Percentiles rank a stretch among this genome's conserved stretches.
These are phyloP conservation scores for Ilex paraguariensis DNA, from an alignment of 305 asterid species.

Conservation along the genomic window DNA sequence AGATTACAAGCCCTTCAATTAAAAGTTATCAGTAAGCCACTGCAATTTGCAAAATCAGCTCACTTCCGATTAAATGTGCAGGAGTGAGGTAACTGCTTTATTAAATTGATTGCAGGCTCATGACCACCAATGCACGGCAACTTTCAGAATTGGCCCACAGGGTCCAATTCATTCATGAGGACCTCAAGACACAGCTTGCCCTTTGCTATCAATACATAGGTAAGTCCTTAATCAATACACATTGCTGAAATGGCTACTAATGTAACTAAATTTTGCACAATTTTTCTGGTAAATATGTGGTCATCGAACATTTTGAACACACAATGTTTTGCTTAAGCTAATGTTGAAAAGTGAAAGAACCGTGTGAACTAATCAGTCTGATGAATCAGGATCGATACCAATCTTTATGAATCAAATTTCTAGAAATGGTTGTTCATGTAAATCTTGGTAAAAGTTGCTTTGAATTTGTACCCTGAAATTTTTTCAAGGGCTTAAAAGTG, in stretches of 20 bases:
- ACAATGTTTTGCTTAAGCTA: too few species aligned
- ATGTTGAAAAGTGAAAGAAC: too few species aligned
- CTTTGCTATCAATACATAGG: conserved; percentile 55
- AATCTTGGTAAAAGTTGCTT: too few species aligned
- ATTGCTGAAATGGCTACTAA: background rate
- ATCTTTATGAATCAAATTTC: too few species aligned
- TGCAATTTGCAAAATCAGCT: background rate
- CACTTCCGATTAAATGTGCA: background rate
- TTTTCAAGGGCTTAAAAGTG: conserved; percentile 4
- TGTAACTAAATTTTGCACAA: background rate
- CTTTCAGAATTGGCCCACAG: conserved; percentile 56
- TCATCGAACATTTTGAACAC: too few species aligned
- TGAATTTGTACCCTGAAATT: background rate
- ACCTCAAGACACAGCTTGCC: conserved; percentile 49
- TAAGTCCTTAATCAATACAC: conserved; percentile 9
- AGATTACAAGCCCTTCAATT: conserved; percentile 49
- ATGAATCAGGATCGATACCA: too few species aligned
- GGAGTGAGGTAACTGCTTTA: background rate
- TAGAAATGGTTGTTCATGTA: too few species aligned
- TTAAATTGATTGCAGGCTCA: conserved; percentile 29
- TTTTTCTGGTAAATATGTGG: too few species aligned
- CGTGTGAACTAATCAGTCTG: too few species aligned
- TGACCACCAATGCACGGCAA: conserved; percentile 69
- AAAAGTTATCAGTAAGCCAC: conserved; percentile 49
- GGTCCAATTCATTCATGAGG: conserved; percentile 46